Evolutionary conservation across 2,329 filamentous ascomycete genomes (phyloP), one percentile per base, ranked within the genome.

Genomic region (Fusarium oxysporum): DNA sequence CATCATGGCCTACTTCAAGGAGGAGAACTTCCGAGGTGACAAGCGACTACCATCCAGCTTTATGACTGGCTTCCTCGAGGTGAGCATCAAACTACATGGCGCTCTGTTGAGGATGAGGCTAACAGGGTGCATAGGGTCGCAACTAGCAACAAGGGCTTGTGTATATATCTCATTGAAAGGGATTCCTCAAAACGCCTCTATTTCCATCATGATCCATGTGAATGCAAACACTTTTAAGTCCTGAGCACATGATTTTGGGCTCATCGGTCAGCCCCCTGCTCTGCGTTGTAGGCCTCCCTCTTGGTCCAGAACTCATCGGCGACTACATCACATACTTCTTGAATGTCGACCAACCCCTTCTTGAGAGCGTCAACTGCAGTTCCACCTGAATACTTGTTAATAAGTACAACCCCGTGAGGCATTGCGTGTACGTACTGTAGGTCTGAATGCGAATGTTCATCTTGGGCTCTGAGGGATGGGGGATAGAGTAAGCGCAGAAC

Each of bases 391-490:
- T 12, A n/a, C 78, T 35, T 63, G 53, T 74, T 59, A 74, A 51
- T 37, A 58, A 25, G 11, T 17, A 23, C 23, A 32, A 13, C 33
- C 6, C 7, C 25, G 37, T 17, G 21, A n/a, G 38, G 12, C 13
- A 19, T 38, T 17, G 32, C 45, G n/a, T 40, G 38, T 16, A 83
- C 91, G 80, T 85, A 97, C 96, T 93, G 79, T 96, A 98, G 75
- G 96, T 99, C 83, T 99, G 96, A 71, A 99, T 98, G 78, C 96
- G 91, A 70, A 99, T 86, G 80, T 98, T 97, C 96, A 99, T 97
- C 84, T 97, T 96, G 44, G 92, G 86, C 83, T 99, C 96, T 43
- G 95, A 97, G 56, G 96, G 96, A 83, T 99, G 96, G 35, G 96
- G 96, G 70, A 99, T 98, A 12, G 96, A 94, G 83, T 99, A 99